These are phyloP conservation scores for Annulohypoxylon moriforme DNA, from an alignment of 495 filamentous ascomycete genomes.

Conservation along the genomic window DNA sequence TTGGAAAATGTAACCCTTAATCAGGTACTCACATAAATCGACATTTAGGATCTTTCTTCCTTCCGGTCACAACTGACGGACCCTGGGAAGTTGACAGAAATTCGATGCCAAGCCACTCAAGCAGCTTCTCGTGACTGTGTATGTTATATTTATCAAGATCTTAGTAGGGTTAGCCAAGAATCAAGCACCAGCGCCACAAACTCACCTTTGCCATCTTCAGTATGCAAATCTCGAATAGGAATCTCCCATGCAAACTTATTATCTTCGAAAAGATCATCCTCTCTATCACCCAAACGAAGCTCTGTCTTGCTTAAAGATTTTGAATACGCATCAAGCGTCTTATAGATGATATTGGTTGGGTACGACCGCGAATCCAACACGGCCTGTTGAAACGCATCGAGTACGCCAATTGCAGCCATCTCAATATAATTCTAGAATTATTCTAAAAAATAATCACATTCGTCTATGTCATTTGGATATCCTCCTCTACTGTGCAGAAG, in stretches of 20 bases:
- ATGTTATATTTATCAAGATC: constrained; percentile 21
- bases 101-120: constrained; percentile 10
- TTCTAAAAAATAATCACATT: too few relatives aligned
- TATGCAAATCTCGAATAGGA: constrained; percentile 18
- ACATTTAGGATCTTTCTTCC: constrained; percentile 17
- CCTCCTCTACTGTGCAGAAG: too few relatives aligned
- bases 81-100: neutral
- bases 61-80: neutral
- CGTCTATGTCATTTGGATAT: too few relatives aligned
- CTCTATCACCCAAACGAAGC: neutral
- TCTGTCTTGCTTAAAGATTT: neutral
- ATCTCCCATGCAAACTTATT: constrained; percentile 7
- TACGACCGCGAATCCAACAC: constrained; percentile 1
- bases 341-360: constrained; percentile 21
- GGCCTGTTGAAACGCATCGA: neutral
- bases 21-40: constrained; percentile 24
- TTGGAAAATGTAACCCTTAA: neutral
- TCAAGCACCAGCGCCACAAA: neutral
- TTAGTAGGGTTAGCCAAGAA: neutral
- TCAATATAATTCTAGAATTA: neutral
- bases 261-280: constrained; percentile 16
- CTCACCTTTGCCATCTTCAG: constrained; percentile 10
- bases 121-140: neutral
- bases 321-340: constrained; percentile 3
- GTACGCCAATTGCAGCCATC: neutral